A percentile compares a stretch with the other conserved stretches of the same genome.
Evolutionary conservation across 768 basidiomycete species (phyloP).

Genomic region (Psilocybe azurescens): DNA sequence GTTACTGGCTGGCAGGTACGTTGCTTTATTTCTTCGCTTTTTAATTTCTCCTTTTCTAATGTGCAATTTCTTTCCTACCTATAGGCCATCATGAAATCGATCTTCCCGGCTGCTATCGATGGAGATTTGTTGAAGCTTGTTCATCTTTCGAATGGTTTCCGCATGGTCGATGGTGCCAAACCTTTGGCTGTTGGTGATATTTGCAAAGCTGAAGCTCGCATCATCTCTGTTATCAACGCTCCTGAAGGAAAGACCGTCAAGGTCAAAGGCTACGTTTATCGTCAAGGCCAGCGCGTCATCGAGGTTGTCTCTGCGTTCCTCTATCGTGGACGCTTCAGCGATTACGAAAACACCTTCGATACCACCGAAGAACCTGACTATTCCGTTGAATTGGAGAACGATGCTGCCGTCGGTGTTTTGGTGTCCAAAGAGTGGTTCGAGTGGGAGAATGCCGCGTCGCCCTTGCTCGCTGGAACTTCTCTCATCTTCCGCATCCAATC

Average conservation of each 20-base stretch:
- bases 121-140: slow-evolving; percentile 96
- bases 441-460: slow-evolving; percentile 85
- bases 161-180: slow-evolving; percentile 77
- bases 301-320: slow-evolving; percentile 96
- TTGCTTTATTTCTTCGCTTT: slow-evolving; percentile 12
- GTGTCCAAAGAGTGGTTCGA: slow-evolving; percentile 98
- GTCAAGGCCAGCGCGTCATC: slow-evolving; percentile 81
- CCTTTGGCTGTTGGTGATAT: slow-evolving; percentile 85
- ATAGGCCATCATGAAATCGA: slow-evolving; percentile 98
- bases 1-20: slow-evolving; percentile 98
- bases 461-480: slow-evolving; percentile 78
- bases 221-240: slow-evolving; percentile 88
- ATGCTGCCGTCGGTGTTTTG: slow-evolving; percentile 87
- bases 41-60: slow-evolving; percentile 8
- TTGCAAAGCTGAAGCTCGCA: slow-evolving; percentile 88
- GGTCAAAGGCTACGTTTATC: slow-evolving; percentile 84
- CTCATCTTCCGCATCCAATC: slow-evolving; percentile 92
- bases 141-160: slow-evolving; percentile 97
- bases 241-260: slow-evolving; percentile 94
- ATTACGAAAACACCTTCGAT: slow-evolving; percentile 97
- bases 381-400: slow-evolving; percentile 71
- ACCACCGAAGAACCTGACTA: slow-evolving; percentile 90
- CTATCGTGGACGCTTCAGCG: slow-evolving; percentile 92
- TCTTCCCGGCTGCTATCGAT: slow-evolving; percentile 91
- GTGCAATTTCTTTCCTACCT: slow-evolving; percentile 5